Base-by-base conservation (phyloP, 495 filamentous ascomycete species). In the Chaetomium fimeti region DNA sequence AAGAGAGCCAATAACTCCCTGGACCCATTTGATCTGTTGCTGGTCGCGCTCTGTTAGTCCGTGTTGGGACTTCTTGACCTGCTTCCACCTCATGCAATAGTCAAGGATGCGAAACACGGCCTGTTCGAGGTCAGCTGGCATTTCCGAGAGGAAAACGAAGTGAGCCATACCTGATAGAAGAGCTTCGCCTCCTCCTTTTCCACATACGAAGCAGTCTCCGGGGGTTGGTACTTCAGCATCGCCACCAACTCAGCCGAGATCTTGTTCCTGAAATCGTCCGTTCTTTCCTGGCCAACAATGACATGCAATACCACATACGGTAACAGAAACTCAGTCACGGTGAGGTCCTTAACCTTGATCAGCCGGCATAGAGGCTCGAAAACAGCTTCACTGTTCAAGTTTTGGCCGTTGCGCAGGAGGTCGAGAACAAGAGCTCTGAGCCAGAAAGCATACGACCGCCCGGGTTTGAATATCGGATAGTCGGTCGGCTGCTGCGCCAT, bases 71-170 rank as follows among this genome's bases (percentile, higher is more conserved):
- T 68, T 70, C 71, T 88, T 92, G 72, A 89, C 83, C 69, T 96
- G 91, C 18, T 94, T 74, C 94, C 95, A 98, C 53, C 87, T 83
- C 62, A 91, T 91, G 63, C 92, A 82, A 74, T 98, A 96, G 71
- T 98, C 95, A 27, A 98, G 82, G 16, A 95, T 85, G 61, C 87
- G 87, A 75, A 98, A 98, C 12, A 96, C 87, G 60, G 89, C 90
- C 91, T 97, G 43, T 11, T 36, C 16, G 18, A n/a, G 15, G 52
- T 62, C 66, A 66, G 52, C 40, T 36, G 11, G 3, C 3, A 40
- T 15, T 51, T 15, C 36, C 1, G 4, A 42, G 22, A 11, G 28
- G 18, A 29, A 20, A 4, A 43, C 32, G 3, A 5, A n/a, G 12
- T 43, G 32, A 4, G 29, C 12, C 6, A 77, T 80, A 92, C 92